Conservation (phyloP, 495 filamentous ascomycete species). For the Xanthoparmelia taractica region DNA sequence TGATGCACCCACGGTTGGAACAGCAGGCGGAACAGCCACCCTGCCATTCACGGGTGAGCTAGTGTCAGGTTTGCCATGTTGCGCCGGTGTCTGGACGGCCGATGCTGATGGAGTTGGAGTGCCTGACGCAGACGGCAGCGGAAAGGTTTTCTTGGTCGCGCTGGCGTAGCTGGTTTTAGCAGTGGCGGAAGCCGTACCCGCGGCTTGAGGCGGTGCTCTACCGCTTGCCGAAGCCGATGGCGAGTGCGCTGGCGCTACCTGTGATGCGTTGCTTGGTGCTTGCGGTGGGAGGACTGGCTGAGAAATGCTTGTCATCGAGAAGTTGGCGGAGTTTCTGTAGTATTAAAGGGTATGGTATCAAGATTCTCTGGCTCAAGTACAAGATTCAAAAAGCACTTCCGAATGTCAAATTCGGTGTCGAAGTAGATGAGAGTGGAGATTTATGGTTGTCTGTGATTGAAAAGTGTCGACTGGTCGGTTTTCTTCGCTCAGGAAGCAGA, state of each 20-base stretch:
- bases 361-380: slow-evolving; percentile 24
- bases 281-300: slow-evolving; percentile 47
- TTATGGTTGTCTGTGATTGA: slow-evolving; percentile 9
- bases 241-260: slow-evolving; percentile 41
- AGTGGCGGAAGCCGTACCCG: slow-evolving; percentile 53
- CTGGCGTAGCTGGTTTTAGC: slow-evolving; percentile 49
- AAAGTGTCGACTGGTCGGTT: slow-evolving; percentile 7
- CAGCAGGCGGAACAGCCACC: slow-evolving; percentile 62
- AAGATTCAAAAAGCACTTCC: slow-evolving; percentile 21
- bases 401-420: slow-evolving; percentile 41
- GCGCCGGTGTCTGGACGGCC: slow-evolving; percentile 46
- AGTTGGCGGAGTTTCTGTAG: slow-evolving; percentile 23
- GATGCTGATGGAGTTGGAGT: slow-evolving; percentile 58
- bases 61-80: slow-evolving; percentile 77
- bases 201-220: slow-evolving; percentile 52
- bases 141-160: slow-evolving; percentile 68
- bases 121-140: slow-evolving; percentile 60
- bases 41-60: slow-evolving; percentile 79
- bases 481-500: slow-evolving; percentile 17
- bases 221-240: slow-evolving; percentile 51
- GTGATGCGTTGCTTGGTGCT: slow-evolving; percentile 47
- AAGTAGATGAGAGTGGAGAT: slow-evolving; percentile 23
- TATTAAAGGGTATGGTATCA: slow-evolving; percentile 8
- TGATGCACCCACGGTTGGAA: slow-evolving; percentile 43
- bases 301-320: slow-evolving; percentile 32